Evolutionary conservation across 1,284 basidiomycete genomes (phyloP), one percentile per base, ranked within the genome.

Genomic region (Austroboletus novae-zelandiae): DNA sequence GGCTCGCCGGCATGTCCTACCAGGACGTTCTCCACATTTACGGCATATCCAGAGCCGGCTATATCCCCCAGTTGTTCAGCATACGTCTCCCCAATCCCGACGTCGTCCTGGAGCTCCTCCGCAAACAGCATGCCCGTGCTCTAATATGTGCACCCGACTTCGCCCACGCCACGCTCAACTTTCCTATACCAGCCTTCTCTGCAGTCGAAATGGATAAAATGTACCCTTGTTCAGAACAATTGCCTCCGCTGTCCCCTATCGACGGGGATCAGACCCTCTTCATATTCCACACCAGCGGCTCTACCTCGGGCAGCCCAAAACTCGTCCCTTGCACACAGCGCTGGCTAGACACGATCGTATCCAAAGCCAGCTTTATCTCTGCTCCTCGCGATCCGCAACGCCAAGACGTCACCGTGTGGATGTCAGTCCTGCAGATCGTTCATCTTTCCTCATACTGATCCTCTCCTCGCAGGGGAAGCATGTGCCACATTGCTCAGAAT

Each of bases 221-320:
- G 53, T 62, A 68, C 39, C 59, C 62, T 36, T 61, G 68, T 36
- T 58, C 67, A 39, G 69, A 72, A 18, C 57, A 71, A 40, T 64
- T 86, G 27, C 78, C 80, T 23, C 68, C 68, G 17, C 71, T 83
- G 41, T 68, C 70, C 30, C 64, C 68, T 23, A 61, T 64, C 43
- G 61, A 67, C 45, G 71, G 74, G 46, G 76, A 81, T 56, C 73
- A 77, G 41, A 71, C 72, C 7, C 74, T 78, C 25, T 84, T 87
- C 71, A 73, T 87, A 49, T 86, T 87, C 72, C 85, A 88, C 64
- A 88, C 86, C 15, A 83, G 81, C 49, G 85, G 85, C 15, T 86
- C 84, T 36, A 88, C 86, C 17, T 87, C 84, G 34, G 85, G 85
- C 45, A 81, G 78, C 57, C 85, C 85, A 3, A 89, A 87, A 60